Conservation (phyloP, 78 protist species). For the Emiliania huxleyi region DNA sequence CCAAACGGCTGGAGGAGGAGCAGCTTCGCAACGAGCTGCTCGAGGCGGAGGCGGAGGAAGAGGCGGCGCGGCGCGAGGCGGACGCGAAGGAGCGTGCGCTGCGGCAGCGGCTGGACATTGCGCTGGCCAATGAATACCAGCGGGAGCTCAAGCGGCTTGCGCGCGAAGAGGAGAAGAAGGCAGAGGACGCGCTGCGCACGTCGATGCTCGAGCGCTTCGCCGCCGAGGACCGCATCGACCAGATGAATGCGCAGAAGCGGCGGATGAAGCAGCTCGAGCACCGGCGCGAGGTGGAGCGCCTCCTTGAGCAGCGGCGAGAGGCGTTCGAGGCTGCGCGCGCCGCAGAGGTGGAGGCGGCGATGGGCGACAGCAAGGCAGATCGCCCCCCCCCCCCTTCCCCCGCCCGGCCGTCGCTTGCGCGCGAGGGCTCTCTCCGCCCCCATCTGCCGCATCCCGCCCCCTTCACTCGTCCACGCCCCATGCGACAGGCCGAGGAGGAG, state of each 20-base stretch:
- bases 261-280: constrained; percentile 55
- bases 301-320: constrained; percentile 52
- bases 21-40: constrained; percentile 23
- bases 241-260: constrained; percentile 53
- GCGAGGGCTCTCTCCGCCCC: too few relatives aligned
- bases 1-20: constrained; percentile 56
- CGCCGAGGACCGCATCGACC: constrained; percentile 69
- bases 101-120: neutral
- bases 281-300: constrained; percentile 35
- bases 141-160: constrained; percentile 18
- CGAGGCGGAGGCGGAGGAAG: neutral
- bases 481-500: neutral
- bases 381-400: too few relatives aligned
- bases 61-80: too few relatives aligned
- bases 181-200: constrained; percentile 22
- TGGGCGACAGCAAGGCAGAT: neutral
- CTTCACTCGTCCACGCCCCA: too few relatives aligned
- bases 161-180: constrained; percentile 42
- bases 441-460: too few relatives aligned
- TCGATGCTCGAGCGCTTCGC: constrained; percentile 64
- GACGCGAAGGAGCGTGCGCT: neutral
- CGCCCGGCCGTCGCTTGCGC: too few relatives aligned
- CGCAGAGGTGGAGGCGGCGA: neutral
- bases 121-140: neutral
- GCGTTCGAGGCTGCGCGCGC: constrained; percentile 21